Evolutionary conservation across 2,329 filamentous ascomycete genomes (phyloP).

Genomic region (Talaromyces sp.): DNA sequence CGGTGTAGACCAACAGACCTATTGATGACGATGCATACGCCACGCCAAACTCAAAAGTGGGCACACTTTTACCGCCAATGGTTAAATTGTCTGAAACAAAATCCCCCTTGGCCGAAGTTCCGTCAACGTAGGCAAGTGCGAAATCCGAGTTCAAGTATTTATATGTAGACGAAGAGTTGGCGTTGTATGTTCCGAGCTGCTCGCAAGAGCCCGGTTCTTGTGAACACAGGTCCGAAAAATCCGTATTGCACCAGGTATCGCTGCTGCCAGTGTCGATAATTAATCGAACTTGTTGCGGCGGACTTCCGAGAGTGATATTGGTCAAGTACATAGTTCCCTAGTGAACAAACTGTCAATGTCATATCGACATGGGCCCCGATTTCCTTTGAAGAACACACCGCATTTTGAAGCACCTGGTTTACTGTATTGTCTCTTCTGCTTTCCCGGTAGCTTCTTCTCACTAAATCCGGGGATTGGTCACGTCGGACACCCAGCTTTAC

Average conservation of each 20-base stretch:
- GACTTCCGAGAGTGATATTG: conserved; percentile 15
- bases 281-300: conserved; percentile 14
- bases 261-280: conserved; percentile 16
- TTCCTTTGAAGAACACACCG: background rate
- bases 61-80: conserved; percentile 16
- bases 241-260: conserved; percentile 14
- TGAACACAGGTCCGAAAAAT: background rate
- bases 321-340: background rate
- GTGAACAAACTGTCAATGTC: background rate
- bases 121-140: conserved; percentile 6
- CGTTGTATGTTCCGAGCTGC: conserved; percentile 14
- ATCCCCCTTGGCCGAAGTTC: conserved; percentile 29
- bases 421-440: background rate
- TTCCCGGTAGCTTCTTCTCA: background rate
- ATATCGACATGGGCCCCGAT: background rate
- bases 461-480: background rate
- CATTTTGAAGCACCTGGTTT: background rate
- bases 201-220: background rate
- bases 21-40: background rate
- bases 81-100: conserved; percentile 32
- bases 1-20: background rate
- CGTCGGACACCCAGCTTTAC: background rate
- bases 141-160: conserved; percentile 2
- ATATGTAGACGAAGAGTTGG: conserved; percentile 17
- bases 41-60: background rate